phyloP scores from a whole-genome alignment of 1,139 yeast species.

The Geotrichum histeridarum region DNA sequence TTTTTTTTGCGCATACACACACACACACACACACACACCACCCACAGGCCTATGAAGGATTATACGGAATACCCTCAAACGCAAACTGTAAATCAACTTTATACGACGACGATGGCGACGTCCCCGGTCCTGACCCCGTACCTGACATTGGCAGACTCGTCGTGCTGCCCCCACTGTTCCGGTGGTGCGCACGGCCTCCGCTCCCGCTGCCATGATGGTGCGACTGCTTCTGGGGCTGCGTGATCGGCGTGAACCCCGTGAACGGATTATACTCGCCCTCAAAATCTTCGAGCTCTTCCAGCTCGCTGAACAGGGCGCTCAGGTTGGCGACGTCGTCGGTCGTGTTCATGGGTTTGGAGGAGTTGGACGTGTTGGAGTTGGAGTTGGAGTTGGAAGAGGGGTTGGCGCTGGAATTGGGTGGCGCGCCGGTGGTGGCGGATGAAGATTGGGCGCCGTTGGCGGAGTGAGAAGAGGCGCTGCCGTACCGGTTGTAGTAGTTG shows the following conservation, averaged over 20 bases:
- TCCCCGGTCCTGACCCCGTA: background rate
- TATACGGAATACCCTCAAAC: conserved; percentile 32
- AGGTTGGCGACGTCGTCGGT: conserved; percentile 15
- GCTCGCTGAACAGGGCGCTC: conserved; percentile 12
- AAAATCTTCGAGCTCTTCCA: conserved; percentile 14
- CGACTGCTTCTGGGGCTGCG: conserved; percentile 1
- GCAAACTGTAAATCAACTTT: conserved; percentile 5
- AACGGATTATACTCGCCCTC: conserved; percentile 15
- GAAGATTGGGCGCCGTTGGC: background rate
- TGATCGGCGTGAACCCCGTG: background rate
- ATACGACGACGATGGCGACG: background rate
- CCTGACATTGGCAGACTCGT: background rate
- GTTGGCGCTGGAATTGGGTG: background rate
- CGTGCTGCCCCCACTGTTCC: background rate
- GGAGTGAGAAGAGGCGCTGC: too few relatives aligned
- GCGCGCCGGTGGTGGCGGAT: background rate
- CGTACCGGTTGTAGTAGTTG: background rate
- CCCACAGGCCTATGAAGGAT: conserved; percentile 32
- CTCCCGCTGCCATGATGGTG: conserved; percentile 4
- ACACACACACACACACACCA: too few relatives aligned
- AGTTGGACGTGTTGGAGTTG: background rate
- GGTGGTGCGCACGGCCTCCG: too few relatives aligned
- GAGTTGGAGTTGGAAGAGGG: background rate
- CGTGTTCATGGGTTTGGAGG: background rate
- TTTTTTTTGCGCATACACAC: too few relatives aligned